These are phyloP conservation scores for Didymella glomerata DNA, from an alignment of 2,329 filamentous ascomycete genomes.

Conservation along the genomic window DNA sequence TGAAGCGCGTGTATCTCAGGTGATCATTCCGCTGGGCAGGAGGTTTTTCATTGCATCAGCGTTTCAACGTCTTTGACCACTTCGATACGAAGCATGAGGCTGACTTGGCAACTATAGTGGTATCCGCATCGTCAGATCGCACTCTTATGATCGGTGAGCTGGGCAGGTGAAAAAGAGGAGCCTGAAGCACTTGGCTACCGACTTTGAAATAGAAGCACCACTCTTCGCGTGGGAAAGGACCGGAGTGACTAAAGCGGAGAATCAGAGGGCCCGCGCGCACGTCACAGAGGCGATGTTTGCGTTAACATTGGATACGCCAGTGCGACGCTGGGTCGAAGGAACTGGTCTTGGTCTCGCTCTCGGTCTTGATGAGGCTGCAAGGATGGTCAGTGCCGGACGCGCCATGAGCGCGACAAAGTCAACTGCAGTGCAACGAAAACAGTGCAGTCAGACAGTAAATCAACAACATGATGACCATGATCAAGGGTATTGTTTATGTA, in stretches of 20 bases:
- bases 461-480: constrained; percentile 30
- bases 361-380: constrained; percentile 20
- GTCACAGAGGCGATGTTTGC: constrained; percentile 36
- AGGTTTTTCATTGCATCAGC: constrained; percentile 8
- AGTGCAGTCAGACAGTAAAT: constrained; percentile 24
- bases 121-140: constrained; percentile 89
- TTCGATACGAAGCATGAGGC: constrained; percentile 24
- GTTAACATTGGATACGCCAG: constrained; percentile 41
- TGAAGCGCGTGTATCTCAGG: constrained; percentile 8
- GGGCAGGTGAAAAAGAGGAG: constrained; percentile 61
- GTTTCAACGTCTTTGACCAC: constrained; percentile 28
- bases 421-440: constrained; percentile 32
- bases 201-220: constrained; percentile 32
- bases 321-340: constrained; percentile 36
- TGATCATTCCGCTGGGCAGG: constrained; percentile 8
- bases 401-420: constrained; percentile 30
- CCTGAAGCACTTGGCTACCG: constrained; percentile 33
- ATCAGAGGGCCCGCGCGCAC: constrained; percentile 30
- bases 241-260: constrained; percentile 23
- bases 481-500: constrained; percentile 28
- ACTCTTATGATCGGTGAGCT: constrained; percentile 85
- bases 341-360: constrained; percentile 1
- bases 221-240: constrained; percentile 39
- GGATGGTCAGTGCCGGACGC: constrained; percentile 24
- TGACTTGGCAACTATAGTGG: constrained; percentile 65